Base-by-base conservation (phyloP, 108 stramenopile species). In the Pelagomonas calceolata region DNA sequence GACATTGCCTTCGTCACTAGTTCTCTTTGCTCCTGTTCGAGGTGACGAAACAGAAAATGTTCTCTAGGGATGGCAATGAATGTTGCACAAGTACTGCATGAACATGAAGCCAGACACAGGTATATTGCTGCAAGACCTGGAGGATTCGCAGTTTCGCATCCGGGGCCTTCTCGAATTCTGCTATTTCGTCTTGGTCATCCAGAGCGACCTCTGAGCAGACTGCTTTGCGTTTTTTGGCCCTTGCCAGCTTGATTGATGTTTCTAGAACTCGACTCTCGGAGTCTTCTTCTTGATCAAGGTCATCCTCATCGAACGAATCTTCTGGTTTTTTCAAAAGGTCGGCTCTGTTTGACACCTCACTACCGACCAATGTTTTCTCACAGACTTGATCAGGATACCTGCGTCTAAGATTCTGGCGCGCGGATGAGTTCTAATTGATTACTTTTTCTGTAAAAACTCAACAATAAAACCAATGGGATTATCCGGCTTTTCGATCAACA, bases 381-480 rank as follows among this genome's bases (percentile, higher is more conserved):
- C 39, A 43, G 39, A 5, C 87, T 64, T 87, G 81, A 30, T 87
- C 87, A 37, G 89, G 89, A 74, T 86, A 43, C 39, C 39, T 43
- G 12, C 39, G 12, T 43, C 39, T 10, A 43, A 12, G n/a, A n/a
- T n/a, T n/a, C n/a, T n/a, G n/a, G 39, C 12, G 9, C 39, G 39
- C 12, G 12, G 39, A 43, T 43, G 39, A 10, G 9, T 5, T 43
- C 12, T 43, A 12, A 12, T 43, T 43, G 9, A 10, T 43, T 12
- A 87, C 71, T 83, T 83, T 32, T 89, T 87, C 16, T 60, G 67
- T 14, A 82, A 65, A 63, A 82, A 82, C 43, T 85, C 82, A 30
- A 85, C 77, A 68, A 90, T 87, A 68, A 88, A 90, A 15, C 84
- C 88, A 36, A 89, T 87, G 4, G 88, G 89, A 67, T 89, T 89